Evolutionary conservation across 805 yeast species (phyloP).

Genomic region (Yarrowia keelungensis): DNA sequence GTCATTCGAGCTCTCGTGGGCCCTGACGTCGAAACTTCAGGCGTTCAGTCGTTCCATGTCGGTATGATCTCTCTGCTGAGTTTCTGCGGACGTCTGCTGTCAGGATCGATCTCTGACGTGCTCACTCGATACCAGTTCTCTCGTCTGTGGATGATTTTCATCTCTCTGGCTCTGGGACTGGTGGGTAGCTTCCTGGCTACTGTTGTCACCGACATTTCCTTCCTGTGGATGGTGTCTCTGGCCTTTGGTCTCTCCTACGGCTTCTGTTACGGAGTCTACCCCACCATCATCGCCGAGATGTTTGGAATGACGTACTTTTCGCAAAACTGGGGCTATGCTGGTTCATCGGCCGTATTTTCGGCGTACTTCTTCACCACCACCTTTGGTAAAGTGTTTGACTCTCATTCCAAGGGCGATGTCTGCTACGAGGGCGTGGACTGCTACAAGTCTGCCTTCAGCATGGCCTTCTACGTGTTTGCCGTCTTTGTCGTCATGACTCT

Average conservation of each 20-base stretch:
- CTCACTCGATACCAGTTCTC: conserved; percentile 56
- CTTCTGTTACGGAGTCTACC: conserved; percentile 70
- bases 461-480: conserved; percentile 20
- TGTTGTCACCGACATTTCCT: conserved; percentile 46
- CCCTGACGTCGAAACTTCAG: conserved; percentile 38
- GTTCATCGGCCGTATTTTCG: conserved; percentile 68
- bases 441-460: conserved; percentile 13
- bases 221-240: conserved; percentile 59
- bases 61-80: conserved; percentile 70
- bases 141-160: conserved; percentile 62
- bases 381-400: conserved; percentile 70
- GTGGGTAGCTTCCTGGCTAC: conserved; percentile 60
- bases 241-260: conserved; percentile 77
- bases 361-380: conserved; percentile 64
- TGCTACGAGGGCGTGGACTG: conserved; percentile 28
- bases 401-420: conserved; percentile 22
- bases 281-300: conserved; percentile 70
- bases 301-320: conserved; percentile 71
- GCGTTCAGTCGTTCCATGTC: conserved; percentile 64
- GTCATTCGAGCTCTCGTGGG: conserved; percentile 61
- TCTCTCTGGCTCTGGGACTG: conserved; percentile 59
- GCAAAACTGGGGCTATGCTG: conserved; percentile 75
- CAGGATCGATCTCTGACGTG: conserved; percentile 71
- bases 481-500: conserved; percentile 5
- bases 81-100: conserved; percentile 66